phyloP scores from a whole-genome alignment of 257 asterid genomes.

The Primulina huaijiensis region DNA sequence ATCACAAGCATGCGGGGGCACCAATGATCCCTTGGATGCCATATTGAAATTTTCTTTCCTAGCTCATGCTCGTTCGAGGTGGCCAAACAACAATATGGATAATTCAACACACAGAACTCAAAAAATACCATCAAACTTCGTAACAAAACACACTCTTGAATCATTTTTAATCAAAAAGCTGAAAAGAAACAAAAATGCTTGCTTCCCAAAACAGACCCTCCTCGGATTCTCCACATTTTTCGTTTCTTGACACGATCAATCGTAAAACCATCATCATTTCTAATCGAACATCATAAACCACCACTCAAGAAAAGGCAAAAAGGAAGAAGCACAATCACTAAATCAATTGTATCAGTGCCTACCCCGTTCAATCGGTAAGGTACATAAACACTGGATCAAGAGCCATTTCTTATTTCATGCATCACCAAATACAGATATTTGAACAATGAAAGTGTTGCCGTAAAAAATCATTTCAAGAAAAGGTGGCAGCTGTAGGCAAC shows the following conservation, averaged over 20 bases:
- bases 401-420: background rate
- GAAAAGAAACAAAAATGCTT: background rate
- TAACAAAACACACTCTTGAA: background rate
- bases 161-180: background rate
- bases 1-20: too few species aligned
- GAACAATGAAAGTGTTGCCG: background rate
- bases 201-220: background rate
- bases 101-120: background rate
- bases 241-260: background rate
- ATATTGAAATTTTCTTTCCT: too few species aligned
- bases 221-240: background rate
- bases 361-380: background rate
- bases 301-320: background rate
- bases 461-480: background rate
- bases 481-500: constrained; percentile 10
- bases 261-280: background rate
- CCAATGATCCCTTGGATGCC: too few species aligned
- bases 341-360: background rate
- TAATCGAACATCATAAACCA: background rate
- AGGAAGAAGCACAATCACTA: background rate
- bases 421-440: constrained; percentile 11
- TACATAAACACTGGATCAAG: background rate
- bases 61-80: too few species aligned
- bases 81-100: too few species aligned
- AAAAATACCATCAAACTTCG: background rate